phyloP scores from a whole-genome alignment of 768 basidiomycete species.

The Podaxis sp. region DNA sequence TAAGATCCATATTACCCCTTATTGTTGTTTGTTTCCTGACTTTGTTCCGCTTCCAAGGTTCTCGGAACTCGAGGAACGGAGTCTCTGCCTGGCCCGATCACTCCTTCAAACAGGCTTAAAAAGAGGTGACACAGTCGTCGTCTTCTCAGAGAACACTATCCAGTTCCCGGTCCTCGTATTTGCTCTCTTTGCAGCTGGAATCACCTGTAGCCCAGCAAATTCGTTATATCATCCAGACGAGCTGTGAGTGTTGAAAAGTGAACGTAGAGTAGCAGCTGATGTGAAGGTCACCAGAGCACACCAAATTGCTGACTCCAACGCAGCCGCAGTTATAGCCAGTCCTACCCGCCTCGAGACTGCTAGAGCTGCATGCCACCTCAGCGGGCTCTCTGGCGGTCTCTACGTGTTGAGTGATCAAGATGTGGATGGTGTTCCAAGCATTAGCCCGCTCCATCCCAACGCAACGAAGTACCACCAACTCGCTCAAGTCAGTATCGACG shows the following conservation, averaged over 20 bases:
- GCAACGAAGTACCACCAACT: neutral
- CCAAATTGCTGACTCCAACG: conserved; percentile 4
- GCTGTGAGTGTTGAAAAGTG: neutral
- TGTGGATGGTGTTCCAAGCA: neutral
- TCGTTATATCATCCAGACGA: conserved; percentile 4
- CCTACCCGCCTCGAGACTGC: conserved; percentile 2
- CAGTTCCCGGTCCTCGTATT: neutral
- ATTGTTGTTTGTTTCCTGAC: neutral
- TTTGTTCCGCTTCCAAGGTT: neutral
- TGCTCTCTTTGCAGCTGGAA: neutral
- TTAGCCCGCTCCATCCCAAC: neutral
- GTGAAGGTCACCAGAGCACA: neutral
- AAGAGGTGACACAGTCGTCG: neutral
- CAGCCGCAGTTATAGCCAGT: neutral
- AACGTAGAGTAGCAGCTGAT: neutral
- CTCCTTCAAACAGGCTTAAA: conserved; percentile 1
- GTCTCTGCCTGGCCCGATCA: neutral
- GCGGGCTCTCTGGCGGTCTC: neutral
- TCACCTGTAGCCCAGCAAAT: neutral
- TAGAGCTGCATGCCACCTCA: neutral
- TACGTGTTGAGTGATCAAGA: conserved; percentile 1
- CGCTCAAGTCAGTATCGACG: neutral
- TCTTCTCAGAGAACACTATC: conserved; percentile 6
- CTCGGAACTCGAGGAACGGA: neutral
- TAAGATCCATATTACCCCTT: neutral